Percentiles rank a stretch among this genome's conserved stretches.
These are phyloP conservation scores for Pseudonitzschia pungens DNA, from an alignment of 108 stramenopile genomes.

Conservation along the genomic window DNA sequence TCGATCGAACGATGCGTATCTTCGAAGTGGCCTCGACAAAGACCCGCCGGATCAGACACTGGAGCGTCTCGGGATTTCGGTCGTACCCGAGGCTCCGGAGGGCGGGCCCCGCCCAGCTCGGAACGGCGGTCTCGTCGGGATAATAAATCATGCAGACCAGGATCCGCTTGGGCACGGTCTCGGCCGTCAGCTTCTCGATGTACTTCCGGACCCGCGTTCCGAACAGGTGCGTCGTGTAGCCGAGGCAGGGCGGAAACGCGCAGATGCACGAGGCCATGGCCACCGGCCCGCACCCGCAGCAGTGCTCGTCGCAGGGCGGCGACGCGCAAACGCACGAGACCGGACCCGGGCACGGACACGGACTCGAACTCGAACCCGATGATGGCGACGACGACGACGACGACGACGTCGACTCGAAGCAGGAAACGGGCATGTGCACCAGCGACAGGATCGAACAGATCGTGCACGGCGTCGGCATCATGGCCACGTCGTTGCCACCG, in stretches of 20 bases:
- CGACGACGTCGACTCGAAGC: conserved; percentile 46
- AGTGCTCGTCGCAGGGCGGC: conserved; percentile 20
- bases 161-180: conserved; percentile 78
- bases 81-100: conserved; percentile 78
- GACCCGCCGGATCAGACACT: conserved; percentile 64
- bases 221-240: conserved; percentile 84
- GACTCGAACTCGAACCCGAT: too few relatives aligned
- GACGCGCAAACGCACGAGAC: conserved; percentile 20
- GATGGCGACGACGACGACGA: too few relatives aligned
- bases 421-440: conserved; percentile 49
- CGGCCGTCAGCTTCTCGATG: conserved; percentile 62
- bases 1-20: conserved; percentile 48
- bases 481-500: conserved; percentile 89
- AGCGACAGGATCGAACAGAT: conserved; percentile 58
- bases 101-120: conserved; percentile 83
- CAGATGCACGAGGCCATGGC: conserved; percentile 30
- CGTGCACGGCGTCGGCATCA: conserved; percentile 74
- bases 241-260: conserved; percentile 68
- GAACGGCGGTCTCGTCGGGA: conserved; percentile 65
- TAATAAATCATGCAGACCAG: conserved; percentile 92
- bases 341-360: too few relatives aligned
- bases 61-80: conserved; percentile 62
- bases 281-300: conserved; percentile 15
- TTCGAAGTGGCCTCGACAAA: conserved; percentile 72
- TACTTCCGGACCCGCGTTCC: conserved; percentile 74